Base-by-base conservation (phyloP, 148 eudicot species). In the Vaccinium myrtillus region DNA sequence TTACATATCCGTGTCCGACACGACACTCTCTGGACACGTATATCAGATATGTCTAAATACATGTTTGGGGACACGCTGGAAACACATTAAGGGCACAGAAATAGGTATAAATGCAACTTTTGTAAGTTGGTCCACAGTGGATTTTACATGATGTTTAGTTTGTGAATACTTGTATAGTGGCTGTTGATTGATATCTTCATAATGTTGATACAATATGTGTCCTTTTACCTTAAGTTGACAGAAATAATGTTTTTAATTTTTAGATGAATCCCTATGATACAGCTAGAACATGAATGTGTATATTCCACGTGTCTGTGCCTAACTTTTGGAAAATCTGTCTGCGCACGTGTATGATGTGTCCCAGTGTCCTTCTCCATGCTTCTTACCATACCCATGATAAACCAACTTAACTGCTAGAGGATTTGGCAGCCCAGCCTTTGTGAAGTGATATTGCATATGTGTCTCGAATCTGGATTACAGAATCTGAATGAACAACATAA, bases 261-360 rank as follows among this genome's bases (percentile, higher is more conserved):
- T 63, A n/a, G 8, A n/a, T n/a, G 12, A 63, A 63, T 8, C n/a
- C 69, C 27, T 63, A 63, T n/a, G 69, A n/a, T 63, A 61, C n/a
- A 63, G 27, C 69, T n/a, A 63, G 69, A n/a, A 63, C n/a, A 63
- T 63, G 69, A n/a, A 63, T 63, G n/a, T 63, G 27, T 63, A 59
- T 63, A 25, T n/a, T 63, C 69, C 69, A 63, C 13, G 4, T 63
- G 69, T n/a, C 27, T 3, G 4, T 63, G 27, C 69, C 69, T 63
- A 63, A 63, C n/a, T 21, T 61, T 63, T 63, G 69, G 18, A n/a
- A 39, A 39, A 14, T 21, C 25, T 63, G 27, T 9, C 8, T 63
- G 69, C 46, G 46, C 5, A 43, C 6, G 46, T 43, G 46, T 30
- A 19, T 58, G 23, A 21, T 12, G 12, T 63, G 12, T 63, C 69